These are phyloP conservation scores for Aphanomyces euteiches DNA, from an alignment of 352 stramenopile species.

Conservation along the genomic window DNA sequence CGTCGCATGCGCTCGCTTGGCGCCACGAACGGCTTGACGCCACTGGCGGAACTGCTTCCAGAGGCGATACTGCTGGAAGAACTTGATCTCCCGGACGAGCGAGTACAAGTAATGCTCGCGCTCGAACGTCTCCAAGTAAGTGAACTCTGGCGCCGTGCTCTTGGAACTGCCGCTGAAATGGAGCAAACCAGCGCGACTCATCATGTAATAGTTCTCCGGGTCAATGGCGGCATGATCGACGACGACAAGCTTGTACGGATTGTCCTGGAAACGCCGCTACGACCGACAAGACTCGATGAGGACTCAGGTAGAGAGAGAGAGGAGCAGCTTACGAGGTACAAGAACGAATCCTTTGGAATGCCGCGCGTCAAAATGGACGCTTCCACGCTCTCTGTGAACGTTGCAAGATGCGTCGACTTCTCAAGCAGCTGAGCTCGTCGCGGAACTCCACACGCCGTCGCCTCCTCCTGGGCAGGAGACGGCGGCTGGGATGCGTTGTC, in stretches of 20 bases:
- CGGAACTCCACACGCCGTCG: slow-evolving; percentile 15
- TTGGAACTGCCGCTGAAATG: slow-evolving; percentile 64
- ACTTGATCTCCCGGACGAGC: slow-evolving; percentile 64
- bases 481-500: not conserved
- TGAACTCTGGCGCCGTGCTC: slow-evolving; percentile 65
- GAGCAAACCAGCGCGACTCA: slow-evolving; percentile 84
- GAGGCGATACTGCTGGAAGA: slow-evolving; percentile 84
- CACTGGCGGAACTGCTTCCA: slow-evolving; percentile 91
- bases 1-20: slow-evolving; percentile 38
- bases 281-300: not conserved
- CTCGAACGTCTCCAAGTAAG: slow-evolving; percentile 85
- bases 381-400: slow-evolving; percentile 55
- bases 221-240: slow-evolving; percentile 66
- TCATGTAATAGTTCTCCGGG: slow-evolving; percentile 85
- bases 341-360: slow-evolving; percentile 56
- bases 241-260: slow-evolving; percentile 69
- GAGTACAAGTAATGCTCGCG: slow-evolving; percentile 89
- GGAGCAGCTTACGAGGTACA: slow-evolving; percentile 45
- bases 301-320: slow-evolving; percentile 13
- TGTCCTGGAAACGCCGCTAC: slow-evolving; percentile 49
- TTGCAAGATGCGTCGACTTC: slow-evolving; percentile 48
- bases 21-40: slow-evolving; percentile 64
- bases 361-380: slow-evolving; percentile 33
- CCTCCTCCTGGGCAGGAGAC: not conserved
- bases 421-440: slow-evolving; percentile 47